Conservation (phyloP, 2,329 filamentous ascomycete species). For the Pseudogymnoascus sp. region DNA sequence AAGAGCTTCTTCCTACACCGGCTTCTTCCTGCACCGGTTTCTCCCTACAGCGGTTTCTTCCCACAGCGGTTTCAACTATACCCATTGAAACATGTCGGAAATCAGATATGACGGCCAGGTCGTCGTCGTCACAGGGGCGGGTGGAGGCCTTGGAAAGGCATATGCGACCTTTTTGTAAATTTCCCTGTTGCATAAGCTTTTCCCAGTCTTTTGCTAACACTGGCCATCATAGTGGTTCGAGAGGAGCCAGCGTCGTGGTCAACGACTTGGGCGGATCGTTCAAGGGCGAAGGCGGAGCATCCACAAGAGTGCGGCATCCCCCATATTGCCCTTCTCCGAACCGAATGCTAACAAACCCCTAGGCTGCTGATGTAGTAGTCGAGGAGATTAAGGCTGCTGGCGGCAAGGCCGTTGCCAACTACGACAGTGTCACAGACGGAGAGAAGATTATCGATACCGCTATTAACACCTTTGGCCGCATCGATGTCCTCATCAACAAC, state of each 20-base stretch:
- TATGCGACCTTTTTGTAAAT: slow-evolving; percentile 71
- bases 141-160: slow-evolving; percentile 71
- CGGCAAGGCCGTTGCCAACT: slow-evolving; percentile 95
- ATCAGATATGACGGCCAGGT: slow-evolving; percentile 81
- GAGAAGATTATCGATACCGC: slow-evolving; percentile 90
- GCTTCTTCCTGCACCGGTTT: too few relatives aligned
- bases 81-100: slow-evolving; percentile 42
- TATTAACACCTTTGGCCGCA: slow-evolving; percentile 70
- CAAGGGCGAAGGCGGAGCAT: slow-evolving; percentile 75
- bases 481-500: slow-evolving; percentile 96
- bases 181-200: too few relatives aligned
- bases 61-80: background rate
- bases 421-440: slow-evolving; percentile 87
- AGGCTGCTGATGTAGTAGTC: slow-evolving; percentile 78
- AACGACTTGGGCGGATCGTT: slow-evolving; percentile 92
- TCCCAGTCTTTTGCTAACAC: too few relatives aligned
- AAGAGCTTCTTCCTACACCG: background rate
- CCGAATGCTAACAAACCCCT: slow-evolving; percentile 10
- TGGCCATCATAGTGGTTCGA: slow-evolving; percentile 42
- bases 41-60: background rate
- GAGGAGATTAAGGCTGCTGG: slow-evolving; percentile 77
- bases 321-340: background rate
- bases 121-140: slow-evolving; percentile 79
- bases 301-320: slow-evolving; percentile 60
- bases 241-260: slow-evolving; percentile 90